Percentiles rank a stretch among this genome's conserved stretches.
Evolutionary conservation across 495 filamentous ascomycete genomes (phyloP).

Genomic region (Podospora tetraspora): DNA sequence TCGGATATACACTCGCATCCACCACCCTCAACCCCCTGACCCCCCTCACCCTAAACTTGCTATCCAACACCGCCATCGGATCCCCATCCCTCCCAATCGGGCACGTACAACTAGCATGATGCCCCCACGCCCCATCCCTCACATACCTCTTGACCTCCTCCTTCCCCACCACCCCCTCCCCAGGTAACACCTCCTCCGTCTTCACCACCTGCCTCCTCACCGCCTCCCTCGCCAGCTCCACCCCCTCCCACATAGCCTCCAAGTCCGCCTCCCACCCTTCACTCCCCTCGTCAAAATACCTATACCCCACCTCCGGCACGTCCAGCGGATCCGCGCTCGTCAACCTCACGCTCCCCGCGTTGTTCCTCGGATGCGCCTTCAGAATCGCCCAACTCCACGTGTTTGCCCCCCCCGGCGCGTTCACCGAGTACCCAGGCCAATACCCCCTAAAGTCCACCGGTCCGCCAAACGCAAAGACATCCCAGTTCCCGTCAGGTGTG

Average conservation of each 20-base stretch:
- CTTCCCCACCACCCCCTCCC: constrained; percentile 34
- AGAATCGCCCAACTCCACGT: constrained; percentile 47
- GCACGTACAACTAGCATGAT: constrained; percentile 55
- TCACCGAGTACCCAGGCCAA: constrained; percentile 48
- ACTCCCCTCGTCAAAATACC: constrained; percentile 44
- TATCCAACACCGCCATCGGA: constrained; percentile 53
- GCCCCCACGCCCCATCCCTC: constrained; percentile 52
- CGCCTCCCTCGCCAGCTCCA: constrained; percentile 42
- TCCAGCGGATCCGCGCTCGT: constrained; percentile 50
- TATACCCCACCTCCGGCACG: constrained; percentile 49
- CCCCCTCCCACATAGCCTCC: constrained; percentile 43
- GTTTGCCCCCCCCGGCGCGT: constrained; percentile 22
- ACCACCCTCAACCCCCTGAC: constrained; percentile 56
- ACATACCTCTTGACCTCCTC: constrained; percentile 44
- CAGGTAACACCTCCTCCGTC: constrained; percentile 48
- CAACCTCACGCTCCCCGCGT: constrained; percentile 47
- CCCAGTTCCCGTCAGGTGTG: constrained; percentile 35
- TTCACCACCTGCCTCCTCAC: constrained; percentile 31
- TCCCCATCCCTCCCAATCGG: constrained; percentile 54
- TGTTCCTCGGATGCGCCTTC: constrained; percentile 50
- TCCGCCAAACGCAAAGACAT: constrained; percentile 51
- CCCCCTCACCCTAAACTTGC: constrained; percentile 52
- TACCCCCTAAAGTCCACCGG: constrained; percentile 52
- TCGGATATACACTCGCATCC: constrained; percentile 53
- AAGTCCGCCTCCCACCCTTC: constrained; percentile 35